A percentile compares a stretch with the other conserved stretches of the same genome.
phyloP scores from a whole-genome alignment of 2,329 filamentous ascomycete genomes.

The Celoporthe dispersa region DNA sequence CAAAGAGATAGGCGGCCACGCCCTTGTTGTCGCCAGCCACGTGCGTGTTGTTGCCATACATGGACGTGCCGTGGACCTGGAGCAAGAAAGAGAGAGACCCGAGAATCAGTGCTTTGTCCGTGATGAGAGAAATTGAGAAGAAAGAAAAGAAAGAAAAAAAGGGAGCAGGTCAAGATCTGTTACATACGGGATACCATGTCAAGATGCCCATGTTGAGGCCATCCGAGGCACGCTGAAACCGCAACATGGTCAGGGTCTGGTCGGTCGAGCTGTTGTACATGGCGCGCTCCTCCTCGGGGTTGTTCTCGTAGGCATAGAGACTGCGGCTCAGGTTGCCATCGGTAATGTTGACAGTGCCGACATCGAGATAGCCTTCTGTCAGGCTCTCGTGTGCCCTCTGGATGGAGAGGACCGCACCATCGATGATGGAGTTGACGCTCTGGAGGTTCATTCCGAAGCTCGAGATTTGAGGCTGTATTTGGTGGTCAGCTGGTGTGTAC shows the following conservation, averaged over 20 bases:
- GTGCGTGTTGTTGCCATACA: constrained; percentile 88
- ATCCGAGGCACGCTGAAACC: constrained; percentile 73
- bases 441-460: constrained; percentile 84
- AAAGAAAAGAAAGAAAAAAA: no score
- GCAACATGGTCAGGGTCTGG: constrained; percentile 78
- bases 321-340: constrained; percentile 85
- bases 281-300: constrained; percentile 73
- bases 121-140: no score
- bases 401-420: constrained; percentile 82
- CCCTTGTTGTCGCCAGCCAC: constrained; percentile 93
- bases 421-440: constrained; percentile 86
- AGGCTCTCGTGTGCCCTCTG: constrained; percentile 75
- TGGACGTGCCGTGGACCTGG: constrained; percentile 74
- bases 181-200: constrained; percentile 76
- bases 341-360: constrained; percentile 64
- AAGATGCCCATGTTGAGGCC: constrained; percentile 77
- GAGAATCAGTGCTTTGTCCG: background rate
- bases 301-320: constrained; percentile 81
- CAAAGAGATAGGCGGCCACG: constrained; percentile 81
- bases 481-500: background rate
- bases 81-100: no score
- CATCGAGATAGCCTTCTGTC: constrained; percentile 67
- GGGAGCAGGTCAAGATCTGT: background rate
- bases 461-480: constrained; percentile 73
- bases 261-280: constrained; percentile 68